Percentiles rank a stretch among this genome's conserved stretches.
These are phyloP conservation scores for Geotrichum aggregatum DNA, from an alignment of 1,139 yeast genomes.

Conservation along the genomic window DNA sequence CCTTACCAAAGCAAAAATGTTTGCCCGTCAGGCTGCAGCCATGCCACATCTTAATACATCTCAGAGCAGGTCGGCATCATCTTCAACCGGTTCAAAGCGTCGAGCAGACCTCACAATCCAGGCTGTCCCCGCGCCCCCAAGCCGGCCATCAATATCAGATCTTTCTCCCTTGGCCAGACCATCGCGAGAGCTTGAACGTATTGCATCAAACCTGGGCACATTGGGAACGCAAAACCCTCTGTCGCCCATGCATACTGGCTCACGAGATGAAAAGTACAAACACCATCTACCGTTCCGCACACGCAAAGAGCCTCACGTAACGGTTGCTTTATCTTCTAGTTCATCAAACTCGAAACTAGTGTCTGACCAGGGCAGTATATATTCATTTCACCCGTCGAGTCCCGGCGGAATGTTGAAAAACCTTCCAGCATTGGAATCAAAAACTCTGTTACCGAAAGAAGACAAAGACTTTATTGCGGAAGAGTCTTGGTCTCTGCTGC, in stretches of 20 bases:
- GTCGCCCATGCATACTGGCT: slow-evolving; percentile 24
- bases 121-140: slow-evolving; percentile 31
- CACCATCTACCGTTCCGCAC: slow-evolving; percentile 43
- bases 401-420: slow-evolving; percentile 36
- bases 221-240: slow-evolving; percentile 25
- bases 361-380: slow-evolving; percentile 43
- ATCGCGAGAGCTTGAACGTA: slow-evolving; percentile 44
- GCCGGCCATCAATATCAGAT: slow-evolving; percentile 37
- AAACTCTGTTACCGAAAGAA: slow-evolving; percentile 37
- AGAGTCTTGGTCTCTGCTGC: slow-evolving; percentile 48
- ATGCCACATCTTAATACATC: slow-evolving; percentile 22
- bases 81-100: slow-evolving; percentile 26
- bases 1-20: slow-evolving; percentile 37
- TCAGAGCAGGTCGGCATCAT: slow-evolving; percentile 23
- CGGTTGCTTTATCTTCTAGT: slow-evolving; percentile 44
- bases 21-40: slow-evolving; percentile 37
- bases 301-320: slow-evolving; percentile 41
- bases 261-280: slow-evolving; percentile 28
- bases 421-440: slow-evolving; percentile 36
- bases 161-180: slow-evolving; percentile 44
- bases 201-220: slow-evolving; percentile 35
- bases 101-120: slow-evolving; percentile 38
- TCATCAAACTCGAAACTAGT: slow-evolving; percentile 48
- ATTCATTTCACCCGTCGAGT: slow-evolving; percentile 46
- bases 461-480: slow-evolving; percentile 48